Evolutionary conservation across 2,329 filamentous ascomycete genomes (phyloP), one percentile per base, ranked within the genome.

Genomic region (Ceratocystis albifundus): DNA sequence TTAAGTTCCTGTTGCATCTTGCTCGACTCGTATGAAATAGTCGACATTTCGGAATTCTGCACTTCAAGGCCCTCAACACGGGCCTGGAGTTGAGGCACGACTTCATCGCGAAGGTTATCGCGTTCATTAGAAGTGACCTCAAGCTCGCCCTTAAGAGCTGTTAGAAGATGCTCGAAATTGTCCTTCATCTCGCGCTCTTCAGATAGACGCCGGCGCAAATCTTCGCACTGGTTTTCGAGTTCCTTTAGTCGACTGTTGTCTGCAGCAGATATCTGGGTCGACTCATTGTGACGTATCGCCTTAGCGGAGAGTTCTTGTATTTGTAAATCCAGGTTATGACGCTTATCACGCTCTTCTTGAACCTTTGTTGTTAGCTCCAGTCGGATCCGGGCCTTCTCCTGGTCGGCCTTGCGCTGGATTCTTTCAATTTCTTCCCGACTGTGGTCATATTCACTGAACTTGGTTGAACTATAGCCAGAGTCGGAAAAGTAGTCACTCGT

Each of bases 401-500:
- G 93, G 76, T 97, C 93, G 1, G 89, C 86, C 70, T 86, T 86
- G 70, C 94, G 83, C 71, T 92, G 88, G 59, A 94, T 81, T 74
- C 86, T 89, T 68, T 96, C 90, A 44, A 96, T 79, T 74, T 96
- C 90, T 72, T 87, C 84, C 62, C 80, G 81, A 41, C 79, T 80
- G 55, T 83, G 79, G 68, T 87, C 84, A 68, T 79, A 79, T 61
- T 89, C 87, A 69, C 88, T 86, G 72, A 87, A 88, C 72, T 90
- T 88, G 65, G 89, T 82, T 0, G 90, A 93, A 74, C 90, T 93
- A 67, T 90, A 88, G 41, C 94, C 94, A 4, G 92, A 96, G 75
- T 99, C 94, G 1, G 94, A 99, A 74, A 94, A 99, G 77, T 99
- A 97, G 76, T 99, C 94, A 76, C 94, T 97, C 8, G 90, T 95